These are phyloP conservation scores for Calonectria honghensis DNA, from an alignment of 2,329 filamentous ascomycete genomes.

Conservation along the genomic window DNA sequence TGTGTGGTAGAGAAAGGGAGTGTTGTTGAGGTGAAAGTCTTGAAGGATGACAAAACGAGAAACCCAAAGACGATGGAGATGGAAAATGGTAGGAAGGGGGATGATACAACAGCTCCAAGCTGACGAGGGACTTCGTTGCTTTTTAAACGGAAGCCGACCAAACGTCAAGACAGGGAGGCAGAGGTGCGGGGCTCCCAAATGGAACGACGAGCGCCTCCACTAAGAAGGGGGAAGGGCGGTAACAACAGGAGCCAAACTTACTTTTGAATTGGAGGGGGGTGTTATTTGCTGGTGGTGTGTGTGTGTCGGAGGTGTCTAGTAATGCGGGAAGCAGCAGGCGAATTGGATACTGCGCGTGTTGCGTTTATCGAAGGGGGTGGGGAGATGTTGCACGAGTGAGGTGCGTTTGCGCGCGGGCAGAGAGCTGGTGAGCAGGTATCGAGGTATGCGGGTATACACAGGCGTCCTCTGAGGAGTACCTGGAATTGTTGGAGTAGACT, in stretches of 20 bases:
- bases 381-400: slow-evolving; percentile 22
- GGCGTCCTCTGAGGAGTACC: slow-evolving; percentile 17
- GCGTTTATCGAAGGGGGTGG: slow-evolving; percentile 25
- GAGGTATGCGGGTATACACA: slow-evolving; percentile 19
- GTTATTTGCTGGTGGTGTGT: slow-evolving; percentile 29
- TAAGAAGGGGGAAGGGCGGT: slow-evolving; percentile 26
- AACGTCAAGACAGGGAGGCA: slow-evolving; percentile 49
- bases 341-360: slow-evolving; percentile 24
- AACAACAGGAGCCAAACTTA: slow-evolving; percentile 43
- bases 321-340: slow-evolving; percentile 39
- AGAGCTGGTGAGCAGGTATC: slow-evolving; percentile 23
- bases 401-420: neutral
- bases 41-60: slow-evolving; percentile 36
- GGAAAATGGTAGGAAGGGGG: slow-evolving; percentile 37
- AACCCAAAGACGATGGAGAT: slow-evolving; percentile 33
- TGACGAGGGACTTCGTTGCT: slow-evolving; percentile 46
- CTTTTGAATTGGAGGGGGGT: slow-evolving; percentile 39
- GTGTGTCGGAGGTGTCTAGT: slow-evolving; percentile 40
- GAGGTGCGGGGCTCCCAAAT: slow-evolving; percentile 38
- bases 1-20: neutral
- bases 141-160: slow-evolving; percentile 50
- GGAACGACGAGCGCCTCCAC: slow-evolving; percentile 38
- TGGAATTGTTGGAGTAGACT: neutral
- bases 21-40: slow-evolving; percentile 12
- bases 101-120: slow-evolving; percentile 40